These are phyloP conservation scores for Prunus kanzakura DNA, from an alignment of 306 rosid species.

Conservation along the genomic window DNA sequence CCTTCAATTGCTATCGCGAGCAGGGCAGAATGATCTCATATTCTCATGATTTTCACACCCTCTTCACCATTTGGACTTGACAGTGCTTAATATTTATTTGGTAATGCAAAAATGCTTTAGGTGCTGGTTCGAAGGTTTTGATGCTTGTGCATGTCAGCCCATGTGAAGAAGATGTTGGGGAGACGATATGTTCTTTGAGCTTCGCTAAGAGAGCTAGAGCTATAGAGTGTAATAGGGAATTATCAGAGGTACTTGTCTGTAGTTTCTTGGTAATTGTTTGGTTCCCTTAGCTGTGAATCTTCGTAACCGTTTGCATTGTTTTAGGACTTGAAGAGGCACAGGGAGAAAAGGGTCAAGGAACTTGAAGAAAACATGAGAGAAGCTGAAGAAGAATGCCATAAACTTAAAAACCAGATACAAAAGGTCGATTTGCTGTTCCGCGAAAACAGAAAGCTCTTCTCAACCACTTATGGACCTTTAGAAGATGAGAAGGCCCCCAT, in stretches of 20 bases:
- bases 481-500: conserved; percentile 38
- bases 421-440: conserved; percentile 46
- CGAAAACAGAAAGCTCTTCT: conserved; percentile 46
- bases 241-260: conserved; percentile 48
- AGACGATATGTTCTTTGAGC: conserved; percentile 81
- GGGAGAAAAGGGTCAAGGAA: conserved; percentile 55
- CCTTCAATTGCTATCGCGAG: background rate
- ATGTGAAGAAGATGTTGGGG: conserved; percentile 72
- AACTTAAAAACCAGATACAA: conserved; percentile 49
- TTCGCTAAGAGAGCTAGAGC: conserved; percentile 89
- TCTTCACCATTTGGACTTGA: background rate
- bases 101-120: conserved; percentile 39
- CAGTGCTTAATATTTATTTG: conserved; percentile 9
- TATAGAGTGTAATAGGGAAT: conserved; percentile 60
- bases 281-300: background rate
- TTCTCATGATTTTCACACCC: background rate
- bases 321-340: conserved; percentile 77
- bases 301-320: conserved; percentile 13
- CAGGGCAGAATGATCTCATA: background rate
- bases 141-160: conserved; percentile 95
- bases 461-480: conserved; percentile 19
- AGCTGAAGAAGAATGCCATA: conserved; percentile 55
- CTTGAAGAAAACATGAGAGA: conserved; percentile 70
- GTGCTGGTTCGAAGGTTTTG: conserved; percentile 81
- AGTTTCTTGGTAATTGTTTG: conserved; percentile 15